These are phyloP conservation scores for Syncephalis plumigaleata DNA, from an alignment of 371 early-diverging fungal species.

Conservation along the genomic window DNA sequence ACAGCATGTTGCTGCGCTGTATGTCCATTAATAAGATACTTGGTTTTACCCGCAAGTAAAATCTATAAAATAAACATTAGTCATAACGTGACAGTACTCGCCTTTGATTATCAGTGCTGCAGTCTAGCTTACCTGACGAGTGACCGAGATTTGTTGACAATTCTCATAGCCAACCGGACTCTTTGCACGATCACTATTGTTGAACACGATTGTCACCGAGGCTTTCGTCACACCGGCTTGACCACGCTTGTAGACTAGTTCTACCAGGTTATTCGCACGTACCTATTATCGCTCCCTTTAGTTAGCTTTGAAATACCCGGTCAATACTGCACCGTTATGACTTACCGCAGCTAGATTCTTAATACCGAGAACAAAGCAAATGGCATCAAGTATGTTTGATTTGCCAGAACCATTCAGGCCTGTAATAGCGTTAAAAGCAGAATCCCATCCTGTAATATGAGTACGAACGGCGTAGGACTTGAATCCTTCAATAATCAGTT, in stretches of 20 bases:
- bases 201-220: conserved; percentile 91
- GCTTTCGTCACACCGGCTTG: conserved; percentile 95
- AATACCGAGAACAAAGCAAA: conserved; percentile 98
- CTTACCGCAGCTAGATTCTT: conserved; percentile 67
- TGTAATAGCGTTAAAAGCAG: conserved; percentile 97
- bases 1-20: conserved; percentile 82
- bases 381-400: conserved; percentile 98
- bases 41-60: conserved; percentile 82
- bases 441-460: conserved; percentile 90
- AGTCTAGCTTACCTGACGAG: conserved; percentile 57
- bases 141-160: conserved; percentile 74
- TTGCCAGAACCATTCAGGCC: conserved; percentile 99
- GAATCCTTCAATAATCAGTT: conserved; percentile 93
- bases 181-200: conserved; percentile 68
- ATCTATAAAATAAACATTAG: conserved; percentile 25
- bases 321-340: not conserved
- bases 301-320: no score
- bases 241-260: conserved; percentile 94
- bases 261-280: conserved; percentile 84
- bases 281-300: conserved; percentile 39
- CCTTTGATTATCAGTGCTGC: not conserved
- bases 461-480: conserved; percentile 94
- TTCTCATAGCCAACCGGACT: conserved; percentile 89
- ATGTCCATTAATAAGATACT: conserved; percentile 92
- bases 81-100: not conserved